Evolutionary conservation across 495 filamentous ascomycete genomes (phyloP).

Genomic region (Emericellopsis terricola): DNA sequence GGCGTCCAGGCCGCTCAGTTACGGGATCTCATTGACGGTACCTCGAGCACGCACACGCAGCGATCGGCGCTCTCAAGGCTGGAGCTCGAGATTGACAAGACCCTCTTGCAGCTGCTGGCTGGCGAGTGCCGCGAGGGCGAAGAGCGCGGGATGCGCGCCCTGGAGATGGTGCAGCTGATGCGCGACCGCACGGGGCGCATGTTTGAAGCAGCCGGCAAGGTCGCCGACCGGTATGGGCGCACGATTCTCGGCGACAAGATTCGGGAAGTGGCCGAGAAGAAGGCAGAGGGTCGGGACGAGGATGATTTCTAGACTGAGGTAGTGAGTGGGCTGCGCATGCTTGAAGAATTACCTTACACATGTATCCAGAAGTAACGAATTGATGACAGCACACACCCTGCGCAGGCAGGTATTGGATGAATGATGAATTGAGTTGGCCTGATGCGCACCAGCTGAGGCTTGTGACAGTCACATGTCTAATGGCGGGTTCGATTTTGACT

Average conservation of each 20-base stretch:
- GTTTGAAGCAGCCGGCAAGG: constrained; percentile 68
- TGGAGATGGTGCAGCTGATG: constrained; percentile 68
- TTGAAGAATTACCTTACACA: too few species aligned
- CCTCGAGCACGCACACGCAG: constrained; percentile 36
- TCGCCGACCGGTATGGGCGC: constrained; percentile 62
- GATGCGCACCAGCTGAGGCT: too few species aligned
- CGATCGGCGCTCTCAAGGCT: constrained; percentile 47
- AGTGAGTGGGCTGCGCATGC: too few species aligned
- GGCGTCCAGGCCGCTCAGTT: constrained; percentile 52
- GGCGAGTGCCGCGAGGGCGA: constrained; percentile 83
- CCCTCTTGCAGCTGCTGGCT: constrained; percentile 74
- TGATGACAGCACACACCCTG: too few species aligned
- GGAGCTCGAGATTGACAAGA: constrained; percentile 72
- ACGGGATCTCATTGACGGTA: constrained; percentile 47
- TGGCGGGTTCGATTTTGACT: too few species aligned
- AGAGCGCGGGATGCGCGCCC: constrained; percentile 80
- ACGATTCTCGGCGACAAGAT: constrained; percentile 76
- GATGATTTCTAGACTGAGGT: constrained; percentile 9
- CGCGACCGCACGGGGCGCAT: constrained; percentile 62
- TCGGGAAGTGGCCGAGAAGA: constrained; percentile 50
- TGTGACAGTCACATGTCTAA: too few species aligned
- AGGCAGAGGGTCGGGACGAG: constrained; percentile 40
- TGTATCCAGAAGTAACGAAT: too few species aligned
- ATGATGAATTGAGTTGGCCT: not conserved
- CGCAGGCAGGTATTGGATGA: not conserved